Base-by-base conservation (phyloP, 768 basidiomycete species). In the Mrakia blollopis region DNA sequence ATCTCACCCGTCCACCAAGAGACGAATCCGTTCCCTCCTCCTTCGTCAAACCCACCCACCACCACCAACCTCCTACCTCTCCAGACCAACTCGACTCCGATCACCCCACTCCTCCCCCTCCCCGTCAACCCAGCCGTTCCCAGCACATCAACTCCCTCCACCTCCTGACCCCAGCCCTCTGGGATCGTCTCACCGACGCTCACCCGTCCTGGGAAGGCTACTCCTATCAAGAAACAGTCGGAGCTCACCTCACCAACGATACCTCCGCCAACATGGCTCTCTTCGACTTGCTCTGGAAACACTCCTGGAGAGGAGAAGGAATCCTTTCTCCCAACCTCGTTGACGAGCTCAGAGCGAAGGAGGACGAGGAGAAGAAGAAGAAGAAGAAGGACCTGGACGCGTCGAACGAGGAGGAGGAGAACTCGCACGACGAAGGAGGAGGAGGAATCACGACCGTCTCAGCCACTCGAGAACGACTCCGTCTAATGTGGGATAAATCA, bases 141-240 rank as follows among this genome's bases (percentile, higher is more conserved):
- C 35, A 72, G 25, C 18, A 72, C 54, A 50, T 52, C 52, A 32
- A 52, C 23, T 54, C 71, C 25, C 50, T 57, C 32, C 71, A 60
- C 32, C 71, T 72, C 71, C 71, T 72, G 54, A 72, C 71, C 14
- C 71, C 71, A 6, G 7, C 30, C 23, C 71, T 72, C 54, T 72
- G 71, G 71, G 13, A 54, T 13, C 71, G 71, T 39, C 71, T 72
- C 28, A 60, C 71, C 21, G 28, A 32, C 9, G 69, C 47, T 5
- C 71, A 72, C 35, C 54, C 35, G 9, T 52, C 71, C 35, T 72
- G 35, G 47, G 0, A 8, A 23, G 71, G 54, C 54, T 39, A 60
- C 28, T 23, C 71, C 8, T 60, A 32, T 54, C 0, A 50, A 16
- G 71, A 72, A 35, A 72, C 71, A 8, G 30, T 72, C 71, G 69